Evolutionary conservation across 2,329 filamentous ascomycete genomes (phyloP), one percentile per base, ranked within the genome.

Genomic region (Dothistroma pini): DNA sequence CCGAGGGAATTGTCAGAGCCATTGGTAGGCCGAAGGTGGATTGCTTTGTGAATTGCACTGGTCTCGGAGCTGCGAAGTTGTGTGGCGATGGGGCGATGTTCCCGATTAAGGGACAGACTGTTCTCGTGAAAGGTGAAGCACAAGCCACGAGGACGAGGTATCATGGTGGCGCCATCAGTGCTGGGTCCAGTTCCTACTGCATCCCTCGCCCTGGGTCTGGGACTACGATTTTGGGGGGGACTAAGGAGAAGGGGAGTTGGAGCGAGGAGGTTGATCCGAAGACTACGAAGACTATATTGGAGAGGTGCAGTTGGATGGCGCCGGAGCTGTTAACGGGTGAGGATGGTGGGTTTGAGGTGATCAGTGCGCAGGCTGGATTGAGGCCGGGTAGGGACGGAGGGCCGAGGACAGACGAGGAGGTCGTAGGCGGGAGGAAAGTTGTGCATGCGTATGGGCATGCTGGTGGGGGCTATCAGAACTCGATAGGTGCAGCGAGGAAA

Each of bases 371-470:
- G 63, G 78, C 76, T 56, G 79, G 79, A 2, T 66, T 80, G 38
- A 74, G 79, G 61, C 79, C 79, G 10, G 76, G 71, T n/a, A 74
- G 79, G 67, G 70, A 69, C 49, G 78, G 77, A 6, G 79, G 78
- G 1, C 69, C 74, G 58, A 77, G 79, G 64, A 69, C 79, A 14
- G 79, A 80, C 68, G 62, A 68, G 50, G 78, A 80, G 63, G 68
- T 65, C 22, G 68, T 72, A 12, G 70, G 66, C 4, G 65, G 64
- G 14, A 70, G 66, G 66, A 68, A 64, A 57, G 71, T 80, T 10
- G 75, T 80, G 41, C 79, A 81, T 75, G 70, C 74, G 56, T 82
- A 81, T 75, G 80, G 79, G 12, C 78, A 81, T 75, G 75, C 74
- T 22, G 78, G 78, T 2, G 78, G 75, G 48, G 79, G 79, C 57